Evolutionary conservation across 2,329 filamentous ascomycete genomes (phyloP), one percentile per base, ranked within the genome.

Genomic region (Fusarium annulatum): DNA sequence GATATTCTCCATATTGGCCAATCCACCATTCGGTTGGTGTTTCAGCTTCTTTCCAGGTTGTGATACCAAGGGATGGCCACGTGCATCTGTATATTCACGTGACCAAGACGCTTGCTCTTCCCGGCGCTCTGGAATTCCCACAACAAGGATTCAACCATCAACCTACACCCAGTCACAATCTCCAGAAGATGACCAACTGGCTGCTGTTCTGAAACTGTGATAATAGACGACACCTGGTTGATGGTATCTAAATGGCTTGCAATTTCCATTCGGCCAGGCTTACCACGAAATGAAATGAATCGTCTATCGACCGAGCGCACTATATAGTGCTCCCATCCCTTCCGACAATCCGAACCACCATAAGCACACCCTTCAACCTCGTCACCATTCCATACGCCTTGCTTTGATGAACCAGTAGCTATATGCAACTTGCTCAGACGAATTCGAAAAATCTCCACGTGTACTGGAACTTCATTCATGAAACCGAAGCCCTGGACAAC

Each of bases 141-240:
- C 75, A 77, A 72, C 64, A 64, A 67, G 51, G 64, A 74, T 72
- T 55, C 57, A 65, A 68, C 60, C 69, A 64, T 64, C 75, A 46
- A 75, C 62, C 75, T 76, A 38, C 75, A 76, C 72, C 53, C 63
- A 74, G 59, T 64, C 64, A 67, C 66, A 63, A 76, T 49, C 66
- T 64, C 56, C 64, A 60, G 60, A 62, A 69, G 52, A 72, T 69
- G 62, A 48, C 64, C 64, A 61, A 61, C 57, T 48, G 67, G 58
- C 62, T 56, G 42, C 64, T 61, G 33, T 56, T 48, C 36, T 60
- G 48, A 68, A 38, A 36, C 62, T 33, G 59, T 64, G 42, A 59
- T 49, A 61, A 62, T 64, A 57, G 43, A 58, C 53, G 43, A 39
- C 55, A 34, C 30, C 41, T 15, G 51, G 43, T 36, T 33, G 28